phyloP scores from a whole-genome alignment of 768 basidiomycete genomes.

The Pulveroboletus sp. region DNA sequence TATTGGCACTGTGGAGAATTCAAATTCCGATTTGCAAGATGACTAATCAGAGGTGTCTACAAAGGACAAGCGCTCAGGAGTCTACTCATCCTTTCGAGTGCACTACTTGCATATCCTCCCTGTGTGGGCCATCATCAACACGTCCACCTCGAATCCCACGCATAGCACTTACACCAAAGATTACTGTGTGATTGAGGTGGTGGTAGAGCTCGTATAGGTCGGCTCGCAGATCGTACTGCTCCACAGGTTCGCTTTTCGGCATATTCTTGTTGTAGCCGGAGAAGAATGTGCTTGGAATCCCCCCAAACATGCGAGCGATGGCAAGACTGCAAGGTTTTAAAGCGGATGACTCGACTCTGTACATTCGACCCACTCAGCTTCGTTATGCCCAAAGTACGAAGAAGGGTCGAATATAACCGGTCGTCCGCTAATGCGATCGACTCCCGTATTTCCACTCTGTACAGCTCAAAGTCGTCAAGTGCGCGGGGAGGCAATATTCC shows the following conservation, averaged over 20 bases:
- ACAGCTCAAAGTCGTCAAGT: conserved; percentile 2
- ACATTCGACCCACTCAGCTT: conserved; percentile 63
- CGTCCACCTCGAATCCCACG: not conserved
- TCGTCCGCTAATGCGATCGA: conserved; percentile 45
- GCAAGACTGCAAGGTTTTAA: conserved; percentile 42
- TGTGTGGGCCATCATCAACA: conserved; percentile 11
- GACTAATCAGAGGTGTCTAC: conserved; percentile 14
- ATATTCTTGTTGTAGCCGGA: conserved; percentile 56
- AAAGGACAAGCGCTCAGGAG: conserved; percentile 36
- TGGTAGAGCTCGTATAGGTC: conserved; percentile 79
- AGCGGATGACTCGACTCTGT: not conserved
- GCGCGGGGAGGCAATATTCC: not conserved
- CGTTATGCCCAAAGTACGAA: conserved; percentile 75
- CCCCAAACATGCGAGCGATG: conserved; percentile 77
- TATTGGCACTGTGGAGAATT: conserved; percentile 16
- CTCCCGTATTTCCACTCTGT: conserved; percentile 72
- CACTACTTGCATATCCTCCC: conserved; percentile 51
- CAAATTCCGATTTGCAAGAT: conserved; percentile 9
- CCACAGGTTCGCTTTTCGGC: conserved; percentile 60
- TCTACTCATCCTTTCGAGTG: conserved; percentile 43
- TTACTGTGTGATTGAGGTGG: conserved; percentile 74
- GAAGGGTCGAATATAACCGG: conserved; percentile 77
- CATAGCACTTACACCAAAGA: conserved; percentile 61
- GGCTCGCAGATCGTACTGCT: conserved; percentile 57
- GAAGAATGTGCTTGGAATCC: conserved; percentile 62